Conservation (phyloP, 2,329 filamentous ascomycete genomes). For the Plectosphaerella plurivora region DNA sequence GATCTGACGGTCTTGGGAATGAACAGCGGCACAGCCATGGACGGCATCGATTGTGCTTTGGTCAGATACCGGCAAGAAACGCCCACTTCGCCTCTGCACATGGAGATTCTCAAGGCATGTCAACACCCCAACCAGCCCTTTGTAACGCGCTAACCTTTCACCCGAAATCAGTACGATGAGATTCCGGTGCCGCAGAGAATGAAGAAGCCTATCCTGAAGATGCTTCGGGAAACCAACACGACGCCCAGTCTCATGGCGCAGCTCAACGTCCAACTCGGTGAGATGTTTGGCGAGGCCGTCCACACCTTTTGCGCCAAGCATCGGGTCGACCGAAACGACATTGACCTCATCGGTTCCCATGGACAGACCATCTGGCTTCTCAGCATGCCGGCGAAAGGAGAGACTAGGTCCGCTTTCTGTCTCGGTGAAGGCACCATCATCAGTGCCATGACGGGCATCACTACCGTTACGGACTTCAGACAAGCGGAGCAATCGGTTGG, state of each 20-base stretch:
- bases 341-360: slow-evolving; percentile 43
- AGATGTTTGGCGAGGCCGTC: slow-evolving; percentile 16
- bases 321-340: slow-evolving; percentile 18
- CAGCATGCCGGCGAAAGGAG: slow-evolving; percentile 26
- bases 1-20: slow-evolving; percentile 4
- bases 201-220: slow-evolving; percentile 52
- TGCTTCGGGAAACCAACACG: slow-evolving; percentile 49
- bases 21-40: slow-evolving; percentile 7
- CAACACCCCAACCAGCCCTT: slow-evolving; percentile 1
- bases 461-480: slow-evolving; percentile 46
- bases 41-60: slow-evolving; percentile 54
- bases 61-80: slow-evolving; percentile 50
- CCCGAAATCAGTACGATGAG: slow-evolving; percentile 9
- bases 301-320: slow-evolving; percentile 42
- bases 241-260: slow-evolving; percentile 50
- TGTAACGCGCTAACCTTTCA: slow-evolving; percentile 5
- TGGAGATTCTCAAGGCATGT: slow-evolving; percentile 5
- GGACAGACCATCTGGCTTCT: slow-evolving; percentile 42
- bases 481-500: slow-evolving; percentile 43
- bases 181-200: slow-evolving; percentile 26
- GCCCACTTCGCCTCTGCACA: slow-evolving; percentile 45
- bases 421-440: slow-evolving; percentile 45
- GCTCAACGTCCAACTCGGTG: slow-evolving; percentile 40
- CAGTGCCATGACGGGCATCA: slow-evolving; percentile 40
- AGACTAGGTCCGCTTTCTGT: slow-evolving; percentile 33